These are phyloP conservation scores for California macrophylla DNA, from an alignment of 441 rosid genomes.

Conservation along the genomic window DNA sequence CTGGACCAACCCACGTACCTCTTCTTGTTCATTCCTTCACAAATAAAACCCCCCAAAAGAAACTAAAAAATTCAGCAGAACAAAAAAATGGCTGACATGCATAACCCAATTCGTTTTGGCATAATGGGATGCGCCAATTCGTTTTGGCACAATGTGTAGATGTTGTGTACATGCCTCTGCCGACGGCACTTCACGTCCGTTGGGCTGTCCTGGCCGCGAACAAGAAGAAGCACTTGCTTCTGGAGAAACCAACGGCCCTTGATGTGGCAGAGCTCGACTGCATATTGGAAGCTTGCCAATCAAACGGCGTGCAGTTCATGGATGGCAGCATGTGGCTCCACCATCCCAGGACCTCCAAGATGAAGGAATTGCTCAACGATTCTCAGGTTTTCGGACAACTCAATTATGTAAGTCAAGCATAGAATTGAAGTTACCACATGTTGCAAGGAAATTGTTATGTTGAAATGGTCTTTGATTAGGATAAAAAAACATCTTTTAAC, in stretches of 20 bases:
- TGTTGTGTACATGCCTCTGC: constrained; percentile 20
- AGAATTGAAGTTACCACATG: not conserved
- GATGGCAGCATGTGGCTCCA: constrained; percentile 24
- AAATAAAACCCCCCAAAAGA: too few relatives aligned
- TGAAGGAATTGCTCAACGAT: constrained; percentile 27
- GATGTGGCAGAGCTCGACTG: constrained; percentile 15
- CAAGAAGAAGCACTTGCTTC: constrained; percentile 15
- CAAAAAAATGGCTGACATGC: not conserved
- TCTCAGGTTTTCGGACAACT: constrained; percentile 35
- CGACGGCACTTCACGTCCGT: constrained; percentile 14
- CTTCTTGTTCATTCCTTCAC: too few relatives aligned
- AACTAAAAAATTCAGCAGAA: too few relatives aligned
- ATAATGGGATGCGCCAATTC: constrained; percentile 18
- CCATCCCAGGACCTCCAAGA: constrained; percentile 19
- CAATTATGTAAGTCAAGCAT: constrained; percentile 21
- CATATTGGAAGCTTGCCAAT: not conserved
- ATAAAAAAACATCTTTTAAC: too few relatives aligned
- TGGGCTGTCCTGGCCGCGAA: constrained; percentile 17
- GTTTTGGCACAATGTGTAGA: constrained; percentile 17
- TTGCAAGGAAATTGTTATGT: too few relatives aligned
- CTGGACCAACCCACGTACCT: not conserved
- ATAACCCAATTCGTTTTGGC: constrained; percentile 11
- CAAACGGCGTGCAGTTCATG: constrained; percentile 24
- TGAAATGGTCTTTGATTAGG: too few relatives aligned
- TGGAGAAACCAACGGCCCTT: constrained; percentile 21